Evolutionary conservation across 495 filamentous ascomycete species (phyloP), one percentile per base, ranked within the genome.

Genomic region (Xylaria curta): DNA sequence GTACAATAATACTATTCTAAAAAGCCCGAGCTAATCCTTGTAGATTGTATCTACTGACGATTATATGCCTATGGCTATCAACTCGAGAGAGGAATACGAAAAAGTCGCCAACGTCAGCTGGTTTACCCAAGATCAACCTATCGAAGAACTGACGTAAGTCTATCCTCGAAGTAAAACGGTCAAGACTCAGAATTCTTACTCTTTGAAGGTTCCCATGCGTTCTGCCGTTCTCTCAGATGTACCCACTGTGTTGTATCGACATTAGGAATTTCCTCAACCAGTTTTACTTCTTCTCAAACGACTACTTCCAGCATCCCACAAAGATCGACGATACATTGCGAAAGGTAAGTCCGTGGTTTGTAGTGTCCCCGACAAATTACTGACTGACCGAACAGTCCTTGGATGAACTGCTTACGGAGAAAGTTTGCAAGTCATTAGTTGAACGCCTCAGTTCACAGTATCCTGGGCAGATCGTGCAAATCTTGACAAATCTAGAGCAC

Each of bases 51-150:
- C 91, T 13, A 97, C 94, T 15, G 96, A 99, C 79, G 96, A 99
- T 79, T 99, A 98, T 81, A 98, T 98, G 95, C 97, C 97, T 24
- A 98, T 99, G 97, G 91, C 93, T 7, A 97, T 98, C 75, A 90
- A 92, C 71, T 93, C 90, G 31, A 74, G 86, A n/a, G 94, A 97
- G 69, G 94, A 98, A 75, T 98, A 97, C 78, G 93, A 97, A 72
- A 97, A 97, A 76, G 95, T 99, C 31, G 88, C 97, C 74, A 93
- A 91, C 68, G 93, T 97, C 66, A 95, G 90, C 80, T 98, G 95
- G 94, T 97, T 96, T 78, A 91, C 86, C 10, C 94, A 94, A 54
- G 93, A 96, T 13, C 93, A 91, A 69, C 79, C 90, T 54, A 85
- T 86, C 13, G 90, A 94, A 71, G 90, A 97, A 70, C 86, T 97